Evolutionary conservation across 2,329 filamentous ascomycete genomes (phyloP).

Genomic region (Sporothrix schenckii): DNA sequence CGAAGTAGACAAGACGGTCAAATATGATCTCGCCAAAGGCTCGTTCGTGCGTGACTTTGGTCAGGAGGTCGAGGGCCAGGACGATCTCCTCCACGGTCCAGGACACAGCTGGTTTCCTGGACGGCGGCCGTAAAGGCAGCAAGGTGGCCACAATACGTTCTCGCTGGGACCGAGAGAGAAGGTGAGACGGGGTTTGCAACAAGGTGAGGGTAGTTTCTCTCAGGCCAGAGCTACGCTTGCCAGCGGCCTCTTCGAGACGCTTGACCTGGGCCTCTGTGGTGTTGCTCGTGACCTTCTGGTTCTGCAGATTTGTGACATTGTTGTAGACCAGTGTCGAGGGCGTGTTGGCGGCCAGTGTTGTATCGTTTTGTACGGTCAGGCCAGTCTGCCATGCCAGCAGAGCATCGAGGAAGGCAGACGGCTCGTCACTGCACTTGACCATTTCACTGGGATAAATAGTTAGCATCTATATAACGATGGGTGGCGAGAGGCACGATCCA

Average conservation of each 20-base stretch:
- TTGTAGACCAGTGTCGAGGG: neutral
- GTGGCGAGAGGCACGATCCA: too few species aligned
- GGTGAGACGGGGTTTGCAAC: slow-evolving; percentile 45
- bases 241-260: slow-evolving; percentile 25
- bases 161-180: slow-evolving; percentile 49
- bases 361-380: neutral
- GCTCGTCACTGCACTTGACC: slow-evolving; percentile 27
- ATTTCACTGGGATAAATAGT: slow-evolving; percentile 30
- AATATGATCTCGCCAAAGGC: slow-evolving; percentile 52
- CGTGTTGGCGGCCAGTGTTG: neutral
- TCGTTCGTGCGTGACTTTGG: slow-evolving; percentile 55
- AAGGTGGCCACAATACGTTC: slow-evolving; percentile 49
- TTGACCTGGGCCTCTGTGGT: slow-evolving; percentile 27
- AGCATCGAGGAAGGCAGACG: slow-evolving; percentile 24
- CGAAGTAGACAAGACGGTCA: slow-evolving; percentile 43
- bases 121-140: slow-evolving; percentile 34
- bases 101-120: neutral
- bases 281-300: slow-evolving; percentile 19
- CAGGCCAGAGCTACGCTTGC: neutral
- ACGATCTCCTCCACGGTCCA: slow-evolving; percentile 40
- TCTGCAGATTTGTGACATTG: slow-evolving; percentile 25
- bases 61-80: slow-evolving; percentile 50
- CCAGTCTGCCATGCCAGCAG: slow-evolving; percentile 31
- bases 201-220: slow-evolving; percentile 36
- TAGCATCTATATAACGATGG: too few species aligned